Evolutionary conservation across 495 filamentous ascomycete genomes (phyloP), one percentile per base, ranked within the genome.

Genomic region (Barbatosphaeria neglecta): DNA sequence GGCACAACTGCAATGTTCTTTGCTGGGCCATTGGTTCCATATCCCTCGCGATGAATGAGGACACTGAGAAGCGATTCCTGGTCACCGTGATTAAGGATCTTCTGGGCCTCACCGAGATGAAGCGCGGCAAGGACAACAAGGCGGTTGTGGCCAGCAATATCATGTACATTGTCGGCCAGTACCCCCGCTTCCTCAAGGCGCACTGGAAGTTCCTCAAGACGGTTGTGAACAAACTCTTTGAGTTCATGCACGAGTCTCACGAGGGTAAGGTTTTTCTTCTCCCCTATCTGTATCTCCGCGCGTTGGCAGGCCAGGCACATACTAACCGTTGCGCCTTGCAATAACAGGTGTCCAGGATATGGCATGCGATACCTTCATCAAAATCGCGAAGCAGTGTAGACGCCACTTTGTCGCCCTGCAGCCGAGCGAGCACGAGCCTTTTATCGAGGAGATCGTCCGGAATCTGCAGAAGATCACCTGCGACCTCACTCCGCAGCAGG

Each of bases 161-260:
- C 65, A 98, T 98, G 92, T 98, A 98, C 59, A 98, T 98, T 63
- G 92, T 98, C 47, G 92, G 92, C 27, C 92, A 98, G 61, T 98
- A 98, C 60, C 92, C 92, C 15, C 86, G 92, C 22, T 98, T 98
- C 68, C 68, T 98, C 54, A 98, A 98, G 65, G 92, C 92, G 0
- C 92, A 98, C 62, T 98, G 92, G 92, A 98, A 98, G 63, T 99
- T 99, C 69, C 68, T 99, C 54, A 99, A 99, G 77, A 99, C 92
- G 6, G 92, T 99, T 18, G 92, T 99, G 53, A 99, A 97, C 69
- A 99, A 99, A 69, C 78, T 99, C 11, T 99, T 99, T 56, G 92
- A 99, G 65, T 99, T 99, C 59, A 99, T 99, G 92, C 92, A 99
- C 64, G 92, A 99, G 61, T 97, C 92, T 4, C 92, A 99, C 60